phyloP scores from a whole-genome alignment of 202 grass and related monocot genomes.

The Cymbopogon flexuosus region DNA sequence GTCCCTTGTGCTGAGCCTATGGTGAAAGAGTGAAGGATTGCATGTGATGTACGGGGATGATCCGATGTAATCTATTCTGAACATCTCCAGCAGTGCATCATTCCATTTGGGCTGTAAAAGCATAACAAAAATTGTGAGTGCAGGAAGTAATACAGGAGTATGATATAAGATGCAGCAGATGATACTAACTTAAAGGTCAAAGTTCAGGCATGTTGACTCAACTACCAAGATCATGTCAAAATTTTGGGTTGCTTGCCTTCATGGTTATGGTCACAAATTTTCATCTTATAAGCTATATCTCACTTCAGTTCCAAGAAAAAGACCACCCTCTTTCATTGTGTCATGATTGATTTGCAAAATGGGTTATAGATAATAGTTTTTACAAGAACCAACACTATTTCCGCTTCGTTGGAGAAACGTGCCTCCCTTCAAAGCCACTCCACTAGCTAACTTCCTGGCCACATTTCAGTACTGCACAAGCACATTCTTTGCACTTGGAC shows the following conservation, averaged over 20 bases:
- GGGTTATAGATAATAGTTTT: constrained; percentile 13
- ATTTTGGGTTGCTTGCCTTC: constrained; percentile 1
- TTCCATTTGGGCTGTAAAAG: constrained; percentile 95
- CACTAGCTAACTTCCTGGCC: constrained; percentile 33
- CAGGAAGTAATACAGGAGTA: neutral
- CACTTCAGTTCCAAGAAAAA: constrained; percentile 32
- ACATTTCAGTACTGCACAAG: constrained; percentile 30
- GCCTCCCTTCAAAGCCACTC: constrained; percentile 51
- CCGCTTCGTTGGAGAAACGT: constrained; percentile 30
- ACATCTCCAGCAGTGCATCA: constrained; percentile 75
- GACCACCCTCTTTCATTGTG: constrained; percentile 14
- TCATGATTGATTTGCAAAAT: constrained; percentile 23
- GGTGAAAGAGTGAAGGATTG: constrained; percentile 77
- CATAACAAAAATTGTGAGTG: neutral
- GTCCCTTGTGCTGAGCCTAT: constrained; percentile 60
- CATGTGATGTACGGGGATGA: constrained; percentile 79
- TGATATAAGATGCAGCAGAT: neutral
- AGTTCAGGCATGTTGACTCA: neutral
- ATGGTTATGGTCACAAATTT: neutral
- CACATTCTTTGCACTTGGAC: constrained; percentile 47
- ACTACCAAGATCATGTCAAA: neutral
- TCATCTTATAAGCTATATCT: constrained; percentile 15
- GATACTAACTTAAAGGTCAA: neutral
- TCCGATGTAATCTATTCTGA: constrained; percentile 86
- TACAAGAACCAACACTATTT: constrained; percentile 30